Base-by-base conservation (phyloP, 2,329 filamentous ascomycete species). In the Phialocephala subalpina region DNA sequence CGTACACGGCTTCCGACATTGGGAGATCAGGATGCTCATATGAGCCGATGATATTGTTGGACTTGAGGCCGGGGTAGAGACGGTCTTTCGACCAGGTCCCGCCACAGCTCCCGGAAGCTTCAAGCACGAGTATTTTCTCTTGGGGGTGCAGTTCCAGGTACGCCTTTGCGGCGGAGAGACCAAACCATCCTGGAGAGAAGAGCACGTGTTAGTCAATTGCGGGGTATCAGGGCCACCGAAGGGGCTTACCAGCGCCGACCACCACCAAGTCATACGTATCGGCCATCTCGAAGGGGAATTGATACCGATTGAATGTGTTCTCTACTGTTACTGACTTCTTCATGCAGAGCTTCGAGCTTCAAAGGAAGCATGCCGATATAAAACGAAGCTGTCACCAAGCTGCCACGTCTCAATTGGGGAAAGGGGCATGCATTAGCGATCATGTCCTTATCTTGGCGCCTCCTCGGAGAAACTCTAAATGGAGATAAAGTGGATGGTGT, bases 11-110 rank as follows among this genome's bases (percentile, higher is more conserved):
- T 8, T 80, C 77, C 65, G 84, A 81, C 87, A 94, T 90, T 20
- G 90, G 90, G 66, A 92, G 92, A 72, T 93, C 92, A 0, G 87
- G 87, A 72, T 86, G 93, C 76, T 94, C 90, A 70, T 90, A 92
- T 0, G 87, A 90, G 2, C 91, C 91, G 12, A 90, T 76, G 75
- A 92, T 84, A 73, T 94, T 94, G 77, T 95, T 94, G 61, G 86
- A 89, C 72, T 88, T 91, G 58, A 95, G 82, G 1, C 87, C 88
- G 0, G 88, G 86, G 75, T 94, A 91, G 0, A 93, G 78, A 1
- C 90, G 84, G 42, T 90, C 81, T 63, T 86, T 81, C 9, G 88
- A 85, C 92, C 91, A 94, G 5, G 25, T 29, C 3, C 92, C 92
- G 0, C 92, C 92, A 5, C 89, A 73, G 0, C 85, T 85, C 14